These are phyloP conservation scores for Canavalia ensiformis DNA, from an alignment of 306 rosid species.

Conservation along the genomic window DNA sequence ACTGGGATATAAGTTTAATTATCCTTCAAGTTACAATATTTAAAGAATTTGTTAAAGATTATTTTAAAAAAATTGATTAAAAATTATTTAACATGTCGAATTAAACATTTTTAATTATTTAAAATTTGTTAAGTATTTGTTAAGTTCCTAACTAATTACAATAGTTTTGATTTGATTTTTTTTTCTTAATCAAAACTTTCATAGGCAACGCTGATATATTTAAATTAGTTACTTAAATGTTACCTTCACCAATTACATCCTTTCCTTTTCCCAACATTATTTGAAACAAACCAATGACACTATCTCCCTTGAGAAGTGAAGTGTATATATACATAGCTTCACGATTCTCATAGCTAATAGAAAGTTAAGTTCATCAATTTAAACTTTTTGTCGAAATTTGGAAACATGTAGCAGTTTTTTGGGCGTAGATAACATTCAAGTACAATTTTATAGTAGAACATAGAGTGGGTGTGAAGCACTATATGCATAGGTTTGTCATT, in stretches of 20 bases:
- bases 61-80: no score
- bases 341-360: conserved; percentile 9
- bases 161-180: no score
- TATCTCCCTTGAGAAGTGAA: neutral
- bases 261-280: conserved; percentile 17
- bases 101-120: no score
- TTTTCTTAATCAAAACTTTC: neutral
- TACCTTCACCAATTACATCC: neutral
- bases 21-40: no score
- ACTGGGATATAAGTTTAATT: no score
- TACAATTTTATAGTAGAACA: conserved; percentile 56
- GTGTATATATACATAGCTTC: neutral
- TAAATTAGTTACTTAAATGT: neutral
- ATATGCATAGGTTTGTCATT: conserved; percentile 45
- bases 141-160: no score
- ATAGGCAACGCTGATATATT: neutral
- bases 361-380: neutral
- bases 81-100: no score
- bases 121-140: no score
- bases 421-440: conserved; percentile 52
- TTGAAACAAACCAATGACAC: neutral
- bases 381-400: conserved; percentile 36
- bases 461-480: conserved; percentile 57
- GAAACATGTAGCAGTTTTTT: conserved; percentile 36
- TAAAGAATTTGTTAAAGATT: no score